Conservation (phyloP, 495 filamentous ascomycete genomes). For the Bryoglossum gracile region DNA sequence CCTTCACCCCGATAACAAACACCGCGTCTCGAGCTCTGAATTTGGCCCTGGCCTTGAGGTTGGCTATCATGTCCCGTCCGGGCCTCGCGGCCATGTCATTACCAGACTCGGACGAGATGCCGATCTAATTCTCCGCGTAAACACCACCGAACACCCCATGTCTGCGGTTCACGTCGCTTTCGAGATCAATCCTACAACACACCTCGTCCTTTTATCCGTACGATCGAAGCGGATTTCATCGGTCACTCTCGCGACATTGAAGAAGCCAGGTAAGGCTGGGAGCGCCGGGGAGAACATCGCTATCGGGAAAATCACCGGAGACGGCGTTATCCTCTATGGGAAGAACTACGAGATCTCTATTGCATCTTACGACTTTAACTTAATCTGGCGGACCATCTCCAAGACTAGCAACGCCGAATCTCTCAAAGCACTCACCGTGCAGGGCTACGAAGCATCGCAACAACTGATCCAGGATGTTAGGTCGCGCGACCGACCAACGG, state of each 20-base stretch:
- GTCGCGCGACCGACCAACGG: slow-evolving; percentile 8
- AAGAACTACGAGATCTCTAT: not conserved
- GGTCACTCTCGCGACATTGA: not conserved
- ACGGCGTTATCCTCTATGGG: not conserved
- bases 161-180: slow-evolving; percentile 1
- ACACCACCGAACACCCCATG: not conserved
- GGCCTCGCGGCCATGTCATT: slow-evolving; percentile 10
- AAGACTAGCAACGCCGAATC: not conserved
- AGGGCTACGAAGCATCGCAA: not conserved
- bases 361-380: not conserved
- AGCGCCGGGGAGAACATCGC: not conserved
- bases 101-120: slow-evolving; percentile 20
- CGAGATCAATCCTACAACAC: not conserved
- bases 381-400: not conserved
- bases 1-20: slow-evolving; percentile 16
- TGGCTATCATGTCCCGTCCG: slow-evolving; percentile 13
- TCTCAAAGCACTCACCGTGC: not conserved
- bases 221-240: not conserved
- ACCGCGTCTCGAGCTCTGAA: slow-evolving; percentile 11
- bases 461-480: not conserved
- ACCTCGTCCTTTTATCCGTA: not conserved
- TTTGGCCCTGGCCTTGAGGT: slow-evolving; percentile 24
- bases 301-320: not conserved
- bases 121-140: slow-evolving; percentile 27
- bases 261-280: not conserved